phyloP scores from a whole-genome alignment of 805 yeast genomes.

The Myxozyma udenii region DNA sequence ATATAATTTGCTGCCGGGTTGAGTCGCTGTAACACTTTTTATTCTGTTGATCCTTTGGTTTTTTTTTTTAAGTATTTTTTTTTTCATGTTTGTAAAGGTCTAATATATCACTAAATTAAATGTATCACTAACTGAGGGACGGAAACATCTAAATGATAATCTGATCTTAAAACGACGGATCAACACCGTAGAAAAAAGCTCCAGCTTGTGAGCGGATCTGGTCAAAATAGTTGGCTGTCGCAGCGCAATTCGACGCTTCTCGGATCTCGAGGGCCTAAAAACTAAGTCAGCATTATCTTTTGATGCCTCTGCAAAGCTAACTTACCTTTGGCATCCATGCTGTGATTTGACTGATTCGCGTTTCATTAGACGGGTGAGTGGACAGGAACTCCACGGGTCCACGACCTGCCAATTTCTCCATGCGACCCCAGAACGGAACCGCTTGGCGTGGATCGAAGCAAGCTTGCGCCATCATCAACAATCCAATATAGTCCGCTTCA shows the following conservation, averaged over 20 bases:
- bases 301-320: too few species aligned
- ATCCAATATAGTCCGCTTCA: slow-evolving; percentile 93
- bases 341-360: slow-evolving; percentile 64
- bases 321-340: slow-evolving; percentile 47
- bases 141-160: too few species aligned
- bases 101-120: too few species aligned
- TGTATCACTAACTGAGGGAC: too few species aligned
- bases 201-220: slow-evolving; percentile 2
- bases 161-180: too few species aligned
- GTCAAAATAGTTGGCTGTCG: slow-evolving; percentile 4
- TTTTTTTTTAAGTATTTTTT: too few species aligned
- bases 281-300: neutral
- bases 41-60: neutral
- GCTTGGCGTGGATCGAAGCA: slow-evolving; percentile 81
- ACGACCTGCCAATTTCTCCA: slow-evolving; percentile 49
- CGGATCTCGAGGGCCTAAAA: slow-evolving; percentile 11
- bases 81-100: neutral
- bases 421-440: slow-evolving; percentile 74
- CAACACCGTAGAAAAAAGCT: neutral
- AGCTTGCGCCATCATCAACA: slow-evolving; percentile 85
- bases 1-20: too few species aligned
- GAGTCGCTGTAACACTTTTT: too few species aligned
- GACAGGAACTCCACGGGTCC: slow-evolving; percentile 61
- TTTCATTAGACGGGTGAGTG: slow-evolving; percentile 85
- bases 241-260: slow-evolving; percentile 2